Evolutionary conservation across 2,329 filamentous ascomycete genomes (phyloP).

Genomic region (Didymella keratinophila): DNA sequence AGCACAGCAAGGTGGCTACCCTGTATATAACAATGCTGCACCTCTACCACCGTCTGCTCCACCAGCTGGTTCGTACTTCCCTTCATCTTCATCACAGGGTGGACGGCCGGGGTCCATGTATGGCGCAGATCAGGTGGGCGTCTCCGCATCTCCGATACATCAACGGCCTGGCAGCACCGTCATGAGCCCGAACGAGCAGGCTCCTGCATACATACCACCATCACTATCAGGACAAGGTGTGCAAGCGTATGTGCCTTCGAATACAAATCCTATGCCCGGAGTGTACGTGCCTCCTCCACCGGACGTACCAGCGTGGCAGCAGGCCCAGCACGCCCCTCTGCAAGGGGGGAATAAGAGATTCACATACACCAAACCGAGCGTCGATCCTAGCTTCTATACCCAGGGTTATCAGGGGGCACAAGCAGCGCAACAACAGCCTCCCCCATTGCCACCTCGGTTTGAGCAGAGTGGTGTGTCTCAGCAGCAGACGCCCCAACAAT

Average conservation of each 20-base stretch:
- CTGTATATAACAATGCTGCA: slow-evolving; percentile 37
- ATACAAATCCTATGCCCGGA: slow-evolving; percentile 47
- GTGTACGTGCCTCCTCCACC: slow-evolving; percentile 49
- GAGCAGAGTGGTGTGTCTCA: slow-evolving; percentile 17
- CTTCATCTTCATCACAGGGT: slow-evolving; percentile 36
- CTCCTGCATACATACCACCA: slow-evolving; percentile 44
- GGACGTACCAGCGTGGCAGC: slow-evolving; percentile 49
- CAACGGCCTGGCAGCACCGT: slow-evolving; percentile 35
- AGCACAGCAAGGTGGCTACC: slow-evolving; percentile 39
- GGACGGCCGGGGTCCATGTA: slow-evolving; percentile 42
- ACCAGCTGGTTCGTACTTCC: slow-evolving; percentile 44
- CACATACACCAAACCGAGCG: slow-evolving; percentile 41
- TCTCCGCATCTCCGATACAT: slow-evolving; percentile 26
- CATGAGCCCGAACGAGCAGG: slow-evolving; percentile 44
- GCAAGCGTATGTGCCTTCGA: slow-evolving; percentile 45
- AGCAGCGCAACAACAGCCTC: slow-evolving; percentile 22
- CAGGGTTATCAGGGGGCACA: slow-evolving; percentile 38
- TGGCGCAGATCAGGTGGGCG: slow-evolving; percentile 34
- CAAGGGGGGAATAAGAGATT: slow-evolving; percentile 44
- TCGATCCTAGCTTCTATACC: slow-evolving; percentile 37
- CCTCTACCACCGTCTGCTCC: slow-evolving; percentile 43
- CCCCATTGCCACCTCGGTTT: slow-evolving; percentile 25
- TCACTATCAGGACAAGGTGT: slow-evolving; percentile 45
- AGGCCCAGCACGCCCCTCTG: slow-evolving; percentile 46
- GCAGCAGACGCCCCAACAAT: slow-evolving; percentile 27